phyloP scores from a whole-genome alignment of 768 basidiomycete genomes.

The Boletus sp. region DNA sequence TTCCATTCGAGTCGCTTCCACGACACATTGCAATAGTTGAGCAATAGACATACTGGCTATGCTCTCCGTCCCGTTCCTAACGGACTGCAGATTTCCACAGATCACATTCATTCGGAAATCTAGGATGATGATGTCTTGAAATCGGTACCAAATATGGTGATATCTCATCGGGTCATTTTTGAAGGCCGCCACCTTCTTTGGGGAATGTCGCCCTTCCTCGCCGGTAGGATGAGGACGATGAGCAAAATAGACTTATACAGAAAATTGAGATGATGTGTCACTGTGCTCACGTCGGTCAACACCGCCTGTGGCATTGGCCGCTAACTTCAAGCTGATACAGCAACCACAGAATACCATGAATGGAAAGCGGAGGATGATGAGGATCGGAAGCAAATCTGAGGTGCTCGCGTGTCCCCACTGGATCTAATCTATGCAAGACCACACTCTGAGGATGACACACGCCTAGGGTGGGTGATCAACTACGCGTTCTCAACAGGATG shows the following conservation, averaged over 20 bases:
- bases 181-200: no score
- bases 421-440: not conserved
- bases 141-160: not conserved
- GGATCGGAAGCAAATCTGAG: not conserved
- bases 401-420: not conserved
- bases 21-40: no score
- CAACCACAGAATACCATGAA: not conserved
- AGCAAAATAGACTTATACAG: not conserved
- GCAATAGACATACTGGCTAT: no score
- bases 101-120: not conserved
- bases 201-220: no score
- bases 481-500: not conserved
- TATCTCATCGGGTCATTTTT: no score
- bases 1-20: no score
- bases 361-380: slow-evolving; percentile 6
- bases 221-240: slow-evolving; percentile 6
- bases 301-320: no score
- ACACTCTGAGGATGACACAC: not conserved
- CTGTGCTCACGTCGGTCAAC: no score
- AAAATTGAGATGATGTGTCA: not conserved
- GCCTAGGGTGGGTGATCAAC: no score
- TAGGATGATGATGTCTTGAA: slow-evolving; percentile 6
- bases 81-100: no score
- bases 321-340: not conserved
- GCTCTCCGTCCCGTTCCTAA: no score